Base-by-base conservation (phyloP, 2,329 filamentous ascomycete genomes). In the Neonectria coccinea region DNA sequence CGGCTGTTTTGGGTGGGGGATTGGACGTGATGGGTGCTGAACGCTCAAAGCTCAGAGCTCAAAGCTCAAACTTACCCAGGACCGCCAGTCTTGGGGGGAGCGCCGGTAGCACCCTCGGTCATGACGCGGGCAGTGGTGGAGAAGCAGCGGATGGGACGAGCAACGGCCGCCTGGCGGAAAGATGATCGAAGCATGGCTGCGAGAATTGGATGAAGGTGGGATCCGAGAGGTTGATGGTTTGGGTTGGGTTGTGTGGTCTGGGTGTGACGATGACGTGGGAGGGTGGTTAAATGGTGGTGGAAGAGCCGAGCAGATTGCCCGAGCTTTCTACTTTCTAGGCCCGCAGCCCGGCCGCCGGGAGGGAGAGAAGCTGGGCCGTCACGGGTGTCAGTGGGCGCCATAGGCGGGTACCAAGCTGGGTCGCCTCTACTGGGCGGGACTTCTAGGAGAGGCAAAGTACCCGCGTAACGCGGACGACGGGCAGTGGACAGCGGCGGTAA, bases 101-200 rank as follows among this genome's bases (percentile, higher is more conserved):
- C 80, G 63, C 91, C 91, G 68, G 88, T 90, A 78, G 93, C 92
- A 69, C 92, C 92, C 72, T 86, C 90, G 66, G 79, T 82, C 88
- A 93, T 91, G 76, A 80, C 85, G 77, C 87, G 84, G 70, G 84
- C 79, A 63, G 89, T 86, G 69, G 85, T 88, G 67, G 89, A 85
- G 82, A 93, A 91, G 72, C 88, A 85, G 62, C 78, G 81, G 72
- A 86, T 81, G 74, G 88, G 84, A 77, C 85, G 83, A 75, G 84
- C 78, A 71, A 83, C 77, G 68, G 84, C 83, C 73, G 84, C 80
- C 80, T 87, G 87, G 79, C 82, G 78, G 75, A 89, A 79, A 71
- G 85, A 80, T 77, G 89, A 88, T 78, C 91, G 89, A 76, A 92
- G 85, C 91, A 94, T 94, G 61, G 61, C 79, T 76, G 64, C 55